Evolutionary conservation across 805 yeast genomes (phyloP).

Genomic region (Hemisphaericaspora nanyangensis): DNA sequence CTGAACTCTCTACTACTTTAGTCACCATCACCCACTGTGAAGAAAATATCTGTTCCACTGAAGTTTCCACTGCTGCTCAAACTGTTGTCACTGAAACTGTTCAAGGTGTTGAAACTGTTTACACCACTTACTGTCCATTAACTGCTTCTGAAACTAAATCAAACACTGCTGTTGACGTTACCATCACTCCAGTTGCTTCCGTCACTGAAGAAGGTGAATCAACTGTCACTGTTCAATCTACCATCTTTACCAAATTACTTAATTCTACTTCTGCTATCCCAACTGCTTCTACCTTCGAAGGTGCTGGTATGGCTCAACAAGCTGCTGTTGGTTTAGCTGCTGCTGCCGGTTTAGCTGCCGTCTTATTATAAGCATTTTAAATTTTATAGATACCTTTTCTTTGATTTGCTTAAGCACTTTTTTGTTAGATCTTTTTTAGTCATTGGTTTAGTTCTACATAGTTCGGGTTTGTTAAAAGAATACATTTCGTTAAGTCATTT

Average conservation of each 20-base stretch:
- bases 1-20: constrained; percentile 24
- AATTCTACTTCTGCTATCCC: constrained; percentile 8
- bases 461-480: no score
- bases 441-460: no score
- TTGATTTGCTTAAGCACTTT: no score
- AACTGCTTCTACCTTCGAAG: constrained; percentile 25
- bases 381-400: neutral
- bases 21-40: constrained; percentile 40
- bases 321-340: constrained; percentile 35
- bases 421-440: no score
- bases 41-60: constrained; percentile 22
- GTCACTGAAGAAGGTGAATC: constrained; percentile 46
- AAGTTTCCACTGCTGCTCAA: constrained; percentile 12
- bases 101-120: constrained; percentile 27
- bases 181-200: constrained; percentile 47
- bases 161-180: constrained; percentile 41
- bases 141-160: constrained; percentile 19
- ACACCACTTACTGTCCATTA: constrained; percentile 36
- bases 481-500: no score
- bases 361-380: constrained; percentile 24
- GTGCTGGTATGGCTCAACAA: constrained; percentile 27
- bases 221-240: constrained; percentile 34
- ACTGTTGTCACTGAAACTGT: constrained; percentile 30
- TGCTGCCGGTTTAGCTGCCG: constrained; percentile 39
- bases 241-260: constrained; percentile 28